Evolutionary conservation across 2,329 filamentous ascomycete genomes (phyloP).

Genomic region (Ophiostoma perfectum): DNA sequence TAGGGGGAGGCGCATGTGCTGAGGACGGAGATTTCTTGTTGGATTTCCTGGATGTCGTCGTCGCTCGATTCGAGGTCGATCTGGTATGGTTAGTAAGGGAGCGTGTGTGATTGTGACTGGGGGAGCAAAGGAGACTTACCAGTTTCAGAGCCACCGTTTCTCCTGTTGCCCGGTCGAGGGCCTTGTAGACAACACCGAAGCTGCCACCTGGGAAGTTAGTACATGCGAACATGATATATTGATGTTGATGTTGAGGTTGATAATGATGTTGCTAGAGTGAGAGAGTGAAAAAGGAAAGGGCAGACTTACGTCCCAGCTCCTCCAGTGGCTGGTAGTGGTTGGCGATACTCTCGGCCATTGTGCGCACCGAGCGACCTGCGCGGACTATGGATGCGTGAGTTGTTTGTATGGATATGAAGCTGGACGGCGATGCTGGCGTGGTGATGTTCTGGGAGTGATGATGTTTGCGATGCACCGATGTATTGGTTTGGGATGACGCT

Average conservation of each 20-base stretch:
- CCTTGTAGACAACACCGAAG: slow-evolving; percentile 96
- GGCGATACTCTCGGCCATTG: slow-evolving; percentile 62
- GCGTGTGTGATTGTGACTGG: background rate
- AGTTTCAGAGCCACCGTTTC: slow-evolving; percentile 96
- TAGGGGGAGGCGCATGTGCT: slow-evolving; percentile 91
- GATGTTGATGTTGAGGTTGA: background rate
- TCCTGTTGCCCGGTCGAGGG: slow-evolving; percentile 82
- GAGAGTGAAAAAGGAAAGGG: too few relatives aligned
- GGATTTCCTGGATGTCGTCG: slow-evolving; percentile 96
- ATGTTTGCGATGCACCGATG: background rate
- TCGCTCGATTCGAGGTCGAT: slow-evolving; percentile 98
- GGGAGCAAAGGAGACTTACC: slow-evolving; percentile 48
- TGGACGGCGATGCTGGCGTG: background rate
- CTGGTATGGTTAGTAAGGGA: slow-evolving; percentile 42
- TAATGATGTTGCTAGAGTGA: too few relatives aligned
- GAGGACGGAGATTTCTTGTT: slow-evolving; percentile 91
- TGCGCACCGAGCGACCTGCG: slow-evolving; percentile 17
- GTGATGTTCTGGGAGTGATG: background rate
- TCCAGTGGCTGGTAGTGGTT: slow-evolving; percentile 91
- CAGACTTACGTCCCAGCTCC: slow-evolving; percentile 73
- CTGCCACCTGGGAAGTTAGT: slow-evolving; percentile 63
- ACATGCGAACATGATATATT: slow-evolving; percentile 11
- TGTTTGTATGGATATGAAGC: background rate
- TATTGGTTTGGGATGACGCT: background rate
- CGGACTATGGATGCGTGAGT: background rate